Evolutionary conservation across 805 yeast genomes (phyloP), one percentile per base, ranked within the genome.

Genomic region (Millerozyma acaciae): DNA sequence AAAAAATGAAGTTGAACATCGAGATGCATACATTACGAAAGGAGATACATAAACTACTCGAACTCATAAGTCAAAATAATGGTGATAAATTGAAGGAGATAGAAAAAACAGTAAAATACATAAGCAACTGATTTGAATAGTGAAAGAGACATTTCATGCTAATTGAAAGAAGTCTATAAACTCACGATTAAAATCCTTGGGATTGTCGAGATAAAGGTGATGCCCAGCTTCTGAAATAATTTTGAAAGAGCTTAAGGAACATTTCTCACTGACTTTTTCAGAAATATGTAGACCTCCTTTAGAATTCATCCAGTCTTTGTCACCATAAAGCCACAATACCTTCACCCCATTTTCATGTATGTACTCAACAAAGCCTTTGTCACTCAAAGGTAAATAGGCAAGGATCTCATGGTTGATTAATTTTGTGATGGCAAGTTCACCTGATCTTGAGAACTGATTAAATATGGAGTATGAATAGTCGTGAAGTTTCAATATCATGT

Each of bases 261-360:
- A 39, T 23, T 44, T 29, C 5, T 39, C 39, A 15, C 32, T 14
- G 3, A 65, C 40, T 21, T 55, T 50, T 5, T 58, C 52, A 30
- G 45, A 50, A 12, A 65, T 51, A 38, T 54, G 51, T 35, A 51
- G 40, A 1, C 71, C 71, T 1, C 71, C 71, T 12, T 52, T 49
- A 8, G 33, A 22, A 31, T 65, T 65, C 71, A 65, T 65, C 71
- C 71, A 65, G 38, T 65, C 71, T 23, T 55, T 58, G 8, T 63
- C 70, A 1, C 71, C 71, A 31, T 65, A 65, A 26, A 64, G 26
- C 66, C 70, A 63, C 2, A 56, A 33, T 1, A 53, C 45, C 17
- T 47, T 42, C n/a, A 62, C 44, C 3, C 48, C 37, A 8, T 50
- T 30, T 4, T 51, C 41, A 6, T 37, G 33, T 12, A 64, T 39